phyloP scores from a whole-genome alignment of 768 basidiomycete genomes.

The Cubamyces sp. region DNA sequence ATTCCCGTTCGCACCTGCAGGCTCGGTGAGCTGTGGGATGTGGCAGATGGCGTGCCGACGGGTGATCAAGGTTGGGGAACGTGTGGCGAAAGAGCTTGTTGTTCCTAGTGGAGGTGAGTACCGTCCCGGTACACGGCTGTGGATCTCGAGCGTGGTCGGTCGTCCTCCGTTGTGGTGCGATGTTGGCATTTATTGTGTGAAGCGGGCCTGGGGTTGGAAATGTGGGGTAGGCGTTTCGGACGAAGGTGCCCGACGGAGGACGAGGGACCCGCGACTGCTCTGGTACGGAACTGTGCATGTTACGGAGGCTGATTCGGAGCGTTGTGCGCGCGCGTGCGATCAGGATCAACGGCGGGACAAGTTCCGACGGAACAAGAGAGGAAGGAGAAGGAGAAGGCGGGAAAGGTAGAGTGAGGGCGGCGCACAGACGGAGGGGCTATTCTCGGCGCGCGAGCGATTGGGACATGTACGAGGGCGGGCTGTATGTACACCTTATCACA shows the following conservation, averaged over 20 bases:
- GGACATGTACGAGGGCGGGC: constrained; percentile 15
- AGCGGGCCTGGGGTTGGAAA: too few relatives aligned
- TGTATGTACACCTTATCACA: constrained; percentile 22
- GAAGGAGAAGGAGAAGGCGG: constrained; percentile 22
- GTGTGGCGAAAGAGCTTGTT: constrained; percentile 65
- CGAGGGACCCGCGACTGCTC: not conserved
- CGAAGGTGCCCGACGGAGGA: constrained; percentile 7
- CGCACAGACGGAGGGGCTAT: not conserved
- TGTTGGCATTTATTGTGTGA: too few relatives aligned
- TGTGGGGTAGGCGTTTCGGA: not conserved
- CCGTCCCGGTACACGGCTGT: not conserved
- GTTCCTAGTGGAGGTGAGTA: constrained; percentile 37
- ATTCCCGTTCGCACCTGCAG: constrained; percentile 87
- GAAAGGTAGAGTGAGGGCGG: constrained; percentile 3
- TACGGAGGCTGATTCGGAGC: constrained; percentile 12
- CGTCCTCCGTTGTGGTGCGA: constrained; percentile 7
- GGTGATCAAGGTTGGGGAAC: constrained; percentile 78
- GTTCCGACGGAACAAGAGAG: constrained; percentile 27
- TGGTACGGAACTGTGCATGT: not conserved
- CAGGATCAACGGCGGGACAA: constrained; percentile 25
- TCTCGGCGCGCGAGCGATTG: constrained; percentile 6
- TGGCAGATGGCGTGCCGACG: constrained; percentile 96
- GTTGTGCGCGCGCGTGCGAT: constrained; percentile 13
- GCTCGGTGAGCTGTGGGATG: constrained; percentile 88
- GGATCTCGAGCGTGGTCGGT: not conserved